Base-by-base conservation (phyloP, 495 filamentous ascomycete species). In the Xeromyces bisporus region DNA sequence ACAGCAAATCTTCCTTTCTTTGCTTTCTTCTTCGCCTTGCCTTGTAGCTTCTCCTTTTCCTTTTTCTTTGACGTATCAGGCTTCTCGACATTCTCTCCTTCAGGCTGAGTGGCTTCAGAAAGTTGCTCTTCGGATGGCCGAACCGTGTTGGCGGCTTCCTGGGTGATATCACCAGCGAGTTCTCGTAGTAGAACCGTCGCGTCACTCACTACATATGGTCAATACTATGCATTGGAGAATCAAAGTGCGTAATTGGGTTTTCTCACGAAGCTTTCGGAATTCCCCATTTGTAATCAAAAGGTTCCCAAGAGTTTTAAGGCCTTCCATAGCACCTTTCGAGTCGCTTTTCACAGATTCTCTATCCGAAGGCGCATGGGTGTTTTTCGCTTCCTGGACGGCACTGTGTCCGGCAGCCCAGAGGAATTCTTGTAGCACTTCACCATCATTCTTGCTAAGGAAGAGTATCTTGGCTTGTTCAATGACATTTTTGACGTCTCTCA, bases 261-360 rank as follows among this genome's bases (percentile, higher is more conserved):
- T 75, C 81, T 53, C 65, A 89, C 82, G 55, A 13, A 94, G 71
- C 62, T 94, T 94, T 28, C 85, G 70, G 63, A 94, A 94, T 58
- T 94, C 86, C 36, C 89, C 91, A 40, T 97, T 97, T 36, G 85
- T 86, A 48, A 96, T 77, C 38, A 97, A 58, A 28, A 97, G 67
- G 7, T 77, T 86, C 26, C 91, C 89, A 6, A 97, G 56, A 2
- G 80, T 91, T 32, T 80, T 76, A 17, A 97, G 56, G n/a, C 91
- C 89, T 34, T 91, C 77, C 20, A 86, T 56, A 2, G 74, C 80
- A 48, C 83, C 58, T 39, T 78, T 74, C 13, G 77, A 81, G 51
- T 94, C 81, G 43, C 86, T 79, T 50, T 77, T 67, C 3, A 78
- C 80, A 3, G 66, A 64, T 0, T 78, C 72, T 57, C 80, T 89